Percentiles rank a stretch among this genome's conserved stretches.
Conservation (phyloP, 202 grass and related monocot genomes). For the Panicum hallii region DNA sequence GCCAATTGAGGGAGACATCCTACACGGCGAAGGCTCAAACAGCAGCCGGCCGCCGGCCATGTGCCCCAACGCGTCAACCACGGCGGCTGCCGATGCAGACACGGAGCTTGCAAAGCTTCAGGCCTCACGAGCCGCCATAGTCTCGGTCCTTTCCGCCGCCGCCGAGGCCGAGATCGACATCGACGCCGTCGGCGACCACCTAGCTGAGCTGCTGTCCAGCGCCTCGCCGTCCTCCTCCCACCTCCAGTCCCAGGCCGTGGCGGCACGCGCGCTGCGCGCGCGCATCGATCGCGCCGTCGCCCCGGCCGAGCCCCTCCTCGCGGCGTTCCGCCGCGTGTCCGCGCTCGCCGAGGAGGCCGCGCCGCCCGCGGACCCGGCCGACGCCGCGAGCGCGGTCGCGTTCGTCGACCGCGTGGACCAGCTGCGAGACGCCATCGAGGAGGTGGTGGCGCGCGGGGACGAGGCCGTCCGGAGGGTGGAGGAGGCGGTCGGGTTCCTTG, state of each 20-base stretch:
- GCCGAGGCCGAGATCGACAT: slow-evolving; percentile 42
- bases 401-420: slow-evolving; percentile 58
- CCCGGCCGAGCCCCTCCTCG: slow-evolving; percentile 47
- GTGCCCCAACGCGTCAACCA: slow-evolving; percentile 37
- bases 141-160: slow-evolving; percentile 38
- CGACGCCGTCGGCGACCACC: slow-evolving; percentile 31
- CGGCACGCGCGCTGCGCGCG: slow-evolving; percentile 33
- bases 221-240: slow-evolving; percentile 38
- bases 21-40: background rate
- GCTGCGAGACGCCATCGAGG: slow-evolving; percentile 58
- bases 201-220: slow-evolving; percentile 23
- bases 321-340: slow-evolving; percentile 38
- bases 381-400: background rate
- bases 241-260: slow-evolving; percentile 56
- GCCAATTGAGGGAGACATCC: slow-evolving; percentile 14
- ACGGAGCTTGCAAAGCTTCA: slow-evolving; percentile 36
- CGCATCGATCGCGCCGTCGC: slow-evolving; percentile 59
- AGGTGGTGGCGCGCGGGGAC: slow-evolving; percentile 44
- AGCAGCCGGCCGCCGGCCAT: slow-evolving; percentile 42
- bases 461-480: slow-evolving; percentile 59
- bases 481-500: slow-evolving; percentile 67
- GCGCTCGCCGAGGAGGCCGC: slow-evolving; percentile 29
- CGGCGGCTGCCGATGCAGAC: slow-evolving; percentile 15
- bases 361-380: slow-evolving; percentile 35
- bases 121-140: slow-evolving; percentile 40